Evolutionary conservation across 1,284 basidiomycete species (phyloP), one percentile per base, ranked within the genome.

Genomic region (Cryptococcus maquisensis): DNA sequence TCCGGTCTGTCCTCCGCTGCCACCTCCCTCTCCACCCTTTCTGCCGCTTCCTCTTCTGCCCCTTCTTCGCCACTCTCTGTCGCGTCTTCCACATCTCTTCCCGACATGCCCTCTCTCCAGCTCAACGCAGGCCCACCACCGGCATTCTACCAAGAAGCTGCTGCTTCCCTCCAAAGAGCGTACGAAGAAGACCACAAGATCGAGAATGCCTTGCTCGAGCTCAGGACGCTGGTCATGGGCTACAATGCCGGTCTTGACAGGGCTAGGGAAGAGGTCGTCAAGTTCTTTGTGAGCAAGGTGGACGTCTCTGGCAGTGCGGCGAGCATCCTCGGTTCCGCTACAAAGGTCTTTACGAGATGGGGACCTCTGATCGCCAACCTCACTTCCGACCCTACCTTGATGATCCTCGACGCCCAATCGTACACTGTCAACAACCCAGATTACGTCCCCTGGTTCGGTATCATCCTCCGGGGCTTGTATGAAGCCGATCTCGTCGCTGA

Each of bases 161-260:
- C 57, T 1, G 69, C 66, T 13, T 73, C 73, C 7, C 66, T 78
- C 13, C 64, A 64, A 6, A 63, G 75, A 39, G 74, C 74, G 4
- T 72, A 68, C 56, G 71, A 70, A 50, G 76, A 78, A 54, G 70
- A 64, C 38, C 73, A 76, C 54, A 57, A 61, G 36, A 68, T 74
- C 42, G 65, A 72, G 28, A 72, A 75, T 51, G 74, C 74, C 18
- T 49, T 63, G 6, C 61, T 77, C 41, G 76, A 78, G 54, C 64
- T 76, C 50, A 61, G 70, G 54, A 72, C 73, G 8, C 60, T 77
- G 16, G 69, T 75, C 52, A 70, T 75, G 65, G 71, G 68, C 13
- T 71, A 71, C 63, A 75, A 77, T 54, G 74, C 74, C 9, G 72
- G 72, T 38, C 64, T 75, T 41, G 76, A 76, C 46, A 52, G 66